Percentiles rank a stretch among this genome's conserved stretches.
Evolutionary conservation across 768 basidiomycete genomes (phyloP).

Genomic region (Strobilomyces echinocephalus): DNA sequence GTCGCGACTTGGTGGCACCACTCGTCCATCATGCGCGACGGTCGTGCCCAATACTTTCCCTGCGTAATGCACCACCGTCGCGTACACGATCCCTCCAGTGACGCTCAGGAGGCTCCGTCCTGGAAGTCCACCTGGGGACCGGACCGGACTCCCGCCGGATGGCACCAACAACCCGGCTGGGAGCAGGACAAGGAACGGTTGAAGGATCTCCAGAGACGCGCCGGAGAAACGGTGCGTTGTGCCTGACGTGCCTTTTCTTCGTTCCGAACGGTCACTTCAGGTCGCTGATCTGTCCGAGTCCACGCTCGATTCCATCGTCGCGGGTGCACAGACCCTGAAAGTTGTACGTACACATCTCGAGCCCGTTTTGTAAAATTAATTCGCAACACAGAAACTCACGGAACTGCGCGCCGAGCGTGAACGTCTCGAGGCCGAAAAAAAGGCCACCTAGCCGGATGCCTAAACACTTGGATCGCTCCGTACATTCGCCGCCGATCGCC

Average conservation of each 20-base stretch:
- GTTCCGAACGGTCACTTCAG: conserved; percentile 21
- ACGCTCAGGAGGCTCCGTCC: conserved; percentile 6
- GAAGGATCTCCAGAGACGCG: conserved; percentile 42
- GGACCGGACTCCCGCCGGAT: conserved; percentile 16
- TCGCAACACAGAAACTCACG: conserved; percentile 29
- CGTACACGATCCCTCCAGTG: conserved; percentile 7
- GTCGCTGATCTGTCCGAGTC: conserved; percentile 63
- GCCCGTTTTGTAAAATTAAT: background rate
- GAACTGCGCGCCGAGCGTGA: conserved; percentile 27
- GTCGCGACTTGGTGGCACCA: conserved; percentile 35
- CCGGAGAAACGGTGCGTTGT: conserved; percentile 44
- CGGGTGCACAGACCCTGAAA: conserved; percentile 55
- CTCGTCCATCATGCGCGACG: conserved; percentile 41
- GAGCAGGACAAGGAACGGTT: conserved; percentile 46
- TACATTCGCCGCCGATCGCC: conserved; percentile 21
- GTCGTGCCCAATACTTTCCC: conserved; percentile 30
- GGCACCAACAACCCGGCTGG: conserved; percentile 33
- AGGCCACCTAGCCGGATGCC: conserved; percentile 21
- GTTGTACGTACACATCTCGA: conserved; percentile 37
- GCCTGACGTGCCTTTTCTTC: background rate
- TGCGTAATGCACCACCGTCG: conserved; percentile 25
- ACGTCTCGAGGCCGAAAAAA: conserved; percentile 47
- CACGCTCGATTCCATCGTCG: conserved; percentile 57
- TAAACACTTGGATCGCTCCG: conserved; percentile 18
- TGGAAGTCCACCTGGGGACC: conserved; percentile 3